Conservation (phyloP, 345 rosid genomes). For the Durio zibethinus region DNA sequence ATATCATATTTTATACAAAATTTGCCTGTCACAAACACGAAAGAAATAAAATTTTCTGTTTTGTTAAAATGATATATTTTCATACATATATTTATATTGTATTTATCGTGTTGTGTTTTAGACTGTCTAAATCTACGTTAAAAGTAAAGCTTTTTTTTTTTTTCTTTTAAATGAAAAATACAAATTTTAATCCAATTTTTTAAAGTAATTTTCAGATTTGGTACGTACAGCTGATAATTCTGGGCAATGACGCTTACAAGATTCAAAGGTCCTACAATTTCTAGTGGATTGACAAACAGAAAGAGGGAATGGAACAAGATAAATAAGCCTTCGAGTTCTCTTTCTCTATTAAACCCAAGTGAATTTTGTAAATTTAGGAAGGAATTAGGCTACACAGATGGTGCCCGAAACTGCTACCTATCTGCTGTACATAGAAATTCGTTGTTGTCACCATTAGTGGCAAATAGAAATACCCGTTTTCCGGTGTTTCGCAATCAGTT, state of each 20-base stretch:
- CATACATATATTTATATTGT: no score
- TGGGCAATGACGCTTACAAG: slow-evolving; percentile 37
- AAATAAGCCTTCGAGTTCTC: slow-evolving; percentile 13
- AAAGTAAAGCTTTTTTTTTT: neutral
- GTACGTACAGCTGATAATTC: neutral
- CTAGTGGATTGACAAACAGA: slow-evolving; percentile 34
- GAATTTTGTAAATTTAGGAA: slow-evolving; percentile 15
- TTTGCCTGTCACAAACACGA: no score
- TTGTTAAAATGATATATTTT: no score
- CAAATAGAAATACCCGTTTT: slow-evolving; percentile 30
- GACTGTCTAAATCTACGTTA: no score
- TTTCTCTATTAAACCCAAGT: slow-evolving; percentile 20
- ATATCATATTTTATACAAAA: no score
- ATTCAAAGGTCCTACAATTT: slow-evolving; percentile 32
- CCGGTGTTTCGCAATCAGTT: slow-evolving; percentile 33
- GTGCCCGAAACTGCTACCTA: slow-evolving; percentile 6
- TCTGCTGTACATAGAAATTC: slow-evolving; percentile 23
- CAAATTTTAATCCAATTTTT: neutral
- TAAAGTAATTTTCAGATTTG: neutral
- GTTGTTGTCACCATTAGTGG: slow-evolving; percentile 28
- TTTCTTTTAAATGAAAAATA: neutral
- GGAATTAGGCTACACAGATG: slow-evolving; percentile 25
- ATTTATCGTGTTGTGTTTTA: no score
- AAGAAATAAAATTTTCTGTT: no score
- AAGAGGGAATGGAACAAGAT: slow-evolving; percentile 20